Base-by-base conservation (phyloP, 257 asterid species). In the Solanum neorickii region DNA sequence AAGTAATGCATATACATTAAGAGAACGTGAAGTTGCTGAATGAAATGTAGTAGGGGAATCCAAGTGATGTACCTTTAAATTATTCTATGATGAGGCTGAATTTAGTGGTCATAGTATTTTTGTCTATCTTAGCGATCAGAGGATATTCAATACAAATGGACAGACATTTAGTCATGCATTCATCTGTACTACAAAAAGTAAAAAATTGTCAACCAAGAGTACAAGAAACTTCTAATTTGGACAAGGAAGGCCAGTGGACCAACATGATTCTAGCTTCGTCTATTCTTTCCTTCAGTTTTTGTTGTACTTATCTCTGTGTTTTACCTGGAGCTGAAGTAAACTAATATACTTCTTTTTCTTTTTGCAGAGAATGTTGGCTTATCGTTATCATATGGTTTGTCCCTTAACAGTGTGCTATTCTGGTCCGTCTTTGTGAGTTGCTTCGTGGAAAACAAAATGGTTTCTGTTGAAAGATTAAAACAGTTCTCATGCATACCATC, bases 401-500 rank as follows among this genome's bases (percentile, higher is more conserved):
- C 99, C 13, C 98, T 97, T 49, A 97, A 97, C 21, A 9, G 91
- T 14, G 93, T 92, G 87, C 91, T 97, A 77, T 97, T 91, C 91
- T 94, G 85, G 90, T 94, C 95, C 41, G 87, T 94, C 80, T 94
- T 92, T 91, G 85, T 91, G 74, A 95, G 99, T 83, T 97, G 99
- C 94, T 90, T 93, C 49, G 70, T 95, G 91, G 99, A 97, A 87
- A 97, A 97, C 86, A 95, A 92, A 90, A 95, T 97, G 99, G 99
- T 97, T 77, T 95, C 98, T 3, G 99, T 97, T 10, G 99, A 97
- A 94, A 95, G 99, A 92, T 92, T 97, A 68, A 97, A 95, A 84
- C 99, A 97, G 87, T 97, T 95, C 93, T 83, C 95, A 2, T 92
- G 89, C 49, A 92, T 97, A 89, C 95, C 94, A 78, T 92, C 99